Evolutionary conservation across 345 rosid species (phyloP).

Genomic region (Populus euphratica): DNA sequence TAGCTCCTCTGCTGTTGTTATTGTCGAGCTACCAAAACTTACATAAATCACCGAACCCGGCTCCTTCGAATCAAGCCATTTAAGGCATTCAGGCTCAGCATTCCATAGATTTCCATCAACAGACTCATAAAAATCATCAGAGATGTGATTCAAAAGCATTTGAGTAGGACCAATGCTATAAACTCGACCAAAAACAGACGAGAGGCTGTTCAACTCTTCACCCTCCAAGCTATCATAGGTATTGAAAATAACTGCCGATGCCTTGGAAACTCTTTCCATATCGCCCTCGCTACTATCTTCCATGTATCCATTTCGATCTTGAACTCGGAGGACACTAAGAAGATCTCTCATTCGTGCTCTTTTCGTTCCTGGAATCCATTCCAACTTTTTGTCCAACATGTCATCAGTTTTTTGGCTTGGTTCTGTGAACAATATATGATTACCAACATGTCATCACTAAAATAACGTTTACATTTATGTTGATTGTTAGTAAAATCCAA

Average conservation of each 20-base stretch:
- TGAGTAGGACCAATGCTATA: background rate
- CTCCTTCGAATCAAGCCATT: background rate
- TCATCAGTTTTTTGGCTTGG: no score
- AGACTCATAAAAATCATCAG: background rate
- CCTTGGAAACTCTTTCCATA: background rate
- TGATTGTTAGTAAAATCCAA: no score
- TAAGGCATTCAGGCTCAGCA: conserved; percentile 1
- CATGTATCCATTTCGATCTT: background rate
- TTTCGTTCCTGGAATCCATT: background rate
- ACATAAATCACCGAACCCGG: conserved; percentile 2
- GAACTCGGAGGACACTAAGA: background rate
- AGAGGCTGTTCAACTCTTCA: background rate
- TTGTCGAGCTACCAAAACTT: conserved; percentile 1
- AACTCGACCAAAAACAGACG: background rate
- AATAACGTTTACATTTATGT: no score
- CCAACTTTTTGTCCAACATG: no score
- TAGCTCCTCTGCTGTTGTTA: background rate
- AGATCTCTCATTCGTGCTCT: background rate
- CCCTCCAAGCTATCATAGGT: background rate
- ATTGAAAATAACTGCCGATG: conserved; percentile 1
- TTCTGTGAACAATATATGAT: no score
- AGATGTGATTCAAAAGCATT: background rate
- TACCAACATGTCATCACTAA: no score
- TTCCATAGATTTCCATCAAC: conserved; percentile 4
- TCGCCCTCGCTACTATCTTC: background rate